Percentiles rank a stretch among this genome's conserved stretches.
Evolutionary conservation across 306 rosid genomes (phyloP).

Genomic region (Cucurbita moschata): DNA sequence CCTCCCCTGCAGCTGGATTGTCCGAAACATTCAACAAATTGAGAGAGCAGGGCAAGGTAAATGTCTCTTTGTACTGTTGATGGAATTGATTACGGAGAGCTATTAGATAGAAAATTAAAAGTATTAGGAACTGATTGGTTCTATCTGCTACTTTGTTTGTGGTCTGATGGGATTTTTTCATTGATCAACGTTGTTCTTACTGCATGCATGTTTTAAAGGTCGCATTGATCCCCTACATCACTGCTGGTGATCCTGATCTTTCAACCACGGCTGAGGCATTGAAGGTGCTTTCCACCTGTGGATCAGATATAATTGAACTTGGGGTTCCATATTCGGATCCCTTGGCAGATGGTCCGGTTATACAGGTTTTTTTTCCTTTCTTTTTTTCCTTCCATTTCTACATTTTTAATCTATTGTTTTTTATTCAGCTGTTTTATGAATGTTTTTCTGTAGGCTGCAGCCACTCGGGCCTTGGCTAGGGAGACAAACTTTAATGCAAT

Average conservation of each 20-base stretch:
- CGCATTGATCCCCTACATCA: conserved; percentile 80
- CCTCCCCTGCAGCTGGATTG: conserved; percentile 40
- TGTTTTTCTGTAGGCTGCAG: conserved; percentile 60
- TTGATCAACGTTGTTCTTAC: conserved; percentile 7
- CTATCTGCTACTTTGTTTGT: neutral
- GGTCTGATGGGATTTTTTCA: neutral
- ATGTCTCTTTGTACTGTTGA: conserved; percentile 3
- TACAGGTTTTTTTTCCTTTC: conserved; percentile 42
- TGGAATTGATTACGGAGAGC: neutral
- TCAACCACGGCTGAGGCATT: conserved; percentile 75
- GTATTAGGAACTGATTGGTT: neutral
- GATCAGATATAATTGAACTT: conserved; percentile 83
- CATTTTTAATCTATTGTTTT: neutral
- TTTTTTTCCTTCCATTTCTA: neutral
- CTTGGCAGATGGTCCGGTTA: conserved; percentile 95
- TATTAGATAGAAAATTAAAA: neutral
- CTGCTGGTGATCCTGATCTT: conserved; percentile 93
- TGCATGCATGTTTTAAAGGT: conserved; percentile 41
- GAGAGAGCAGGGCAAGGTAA: conserved; percentile 51
- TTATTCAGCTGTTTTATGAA: conserved; percentile 4
- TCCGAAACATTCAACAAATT: conserved; percentile 56
- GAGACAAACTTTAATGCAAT: conserved; percentile 59
- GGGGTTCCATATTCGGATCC: conserved; percentile 95
- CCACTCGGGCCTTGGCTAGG: conserved; percentile 66
- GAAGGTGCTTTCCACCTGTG: conserved; percentile 70